Conservation (phyloP, 116 monocot genomes). For the Trichopus zeylanicus region DNA sequence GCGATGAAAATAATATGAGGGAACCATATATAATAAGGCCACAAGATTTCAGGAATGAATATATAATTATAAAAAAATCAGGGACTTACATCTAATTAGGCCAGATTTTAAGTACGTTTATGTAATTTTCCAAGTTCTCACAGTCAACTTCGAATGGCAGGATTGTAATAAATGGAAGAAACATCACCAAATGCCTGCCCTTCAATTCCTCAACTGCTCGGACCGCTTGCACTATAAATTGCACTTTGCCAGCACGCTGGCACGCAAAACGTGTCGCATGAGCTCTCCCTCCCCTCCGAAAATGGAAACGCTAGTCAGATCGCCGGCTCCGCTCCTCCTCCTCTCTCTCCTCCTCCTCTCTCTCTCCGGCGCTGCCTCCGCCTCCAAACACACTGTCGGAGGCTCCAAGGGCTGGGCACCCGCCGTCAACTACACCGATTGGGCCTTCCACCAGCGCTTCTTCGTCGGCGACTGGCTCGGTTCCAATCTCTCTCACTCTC, state of each 20-base stretch:
- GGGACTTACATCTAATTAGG: too few relatives aligned
- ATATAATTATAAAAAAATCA: too few relatives aligned
- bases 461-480: constrained; percentile 32
- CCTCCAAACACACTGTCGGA: not conserved
- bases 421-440: constrained; percentile 23
- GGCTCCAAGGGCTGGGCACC: constrained; percentile 17
- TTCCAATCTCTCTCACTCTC: not conserved
- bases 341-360: too few relatives aligned
- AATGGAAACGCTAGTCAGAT: not conserved
- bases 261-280: too few relatives aligned
- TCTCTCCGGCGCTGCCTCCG: constrained; percentile 1
- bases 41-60: too few relatives aligned
- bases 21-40: too few relatives aligned
- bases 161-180: not conserved
- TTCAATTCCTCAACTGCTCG: not conserved
- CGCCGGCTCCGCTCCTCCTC: constrained; percentile 9
- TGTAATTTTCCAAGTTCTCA: not conserved
- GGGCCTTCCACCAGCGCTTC: constrained; percentile 25
- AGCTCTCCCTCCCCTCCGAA: not conserved
- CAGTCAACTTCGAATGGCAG: not conserved
- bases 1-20: too few relatives aligned
- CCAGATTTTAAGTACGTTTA: too few relatives aligned
- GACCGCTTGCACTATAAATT: too few relatives aligned
- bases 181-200: not conserved
- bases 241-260: too few relatives aligned